Evolutionary conservation across 2,329 filamentous ascomycete species (phyloP).

Genomic region (Aspergillus proliferans): DNA sequence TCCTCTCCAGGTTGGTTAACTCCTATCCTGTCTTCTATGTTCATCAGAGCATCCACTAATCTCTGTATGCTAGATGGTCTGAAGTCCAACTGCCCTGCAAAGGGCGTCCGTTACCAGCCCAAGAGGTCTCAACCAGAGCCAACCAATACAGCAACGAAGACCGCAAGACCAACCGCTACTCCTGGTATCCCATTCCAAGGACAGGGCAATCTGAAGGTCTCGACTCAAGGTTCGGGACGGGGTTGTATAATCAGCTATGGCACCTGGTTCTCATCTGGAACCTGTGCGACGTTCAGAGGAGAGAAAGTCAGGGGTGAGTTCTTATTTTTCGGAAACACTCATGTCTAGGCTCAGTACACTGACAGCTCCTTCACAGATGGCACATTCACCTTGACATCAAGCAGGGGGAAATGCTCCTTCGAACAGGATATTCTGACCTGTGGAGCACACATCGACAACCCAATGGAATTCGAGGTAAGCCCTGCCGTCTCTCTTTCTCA

Average conservation of each 20-base stretch:
- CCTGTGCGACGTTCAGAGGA: slow-evolving; percentile 54
- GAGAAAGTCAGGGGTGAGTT: slow-evolving; percentile 25
- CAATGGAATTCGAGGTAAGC: slow-evolving; percentile 28
- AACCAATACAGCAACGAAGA: slow-evolving; percentile 29
- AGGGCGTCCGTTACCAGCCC: slow-evolving; percentile 59
- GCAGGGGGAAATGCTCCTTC: slow-evolving; percentile 56
- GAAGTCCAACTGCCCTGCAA: slow-evolving; percentile 57
- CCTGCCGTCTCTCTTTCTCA: background rate
- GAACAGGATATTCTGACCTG: slow-evolving; percentile 51
- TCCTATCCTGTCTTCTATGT: background rate
- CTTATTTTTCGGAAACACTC: background rate
- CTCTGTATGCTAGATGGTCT: slow-evolving; percentile 42
- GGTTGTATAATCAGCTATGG: slow-evolving; percentile 65
- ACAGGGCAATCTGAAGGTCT: slow-evolving; percentile 55
- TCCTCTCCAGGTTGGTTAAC: slow-evolving; percentile 28
- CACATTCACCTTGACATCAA: slow-evolving; percentile 51
- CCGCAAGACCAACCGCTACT: slow-evolving; percentile 22
- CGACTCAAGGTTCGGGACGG: slow-evolving; percentile 22
- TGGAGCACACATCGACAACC: slow-evolving; percentile 27
- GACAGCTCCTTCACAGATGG: slow-evolving; percentile 12
- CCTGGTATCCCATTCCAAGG: slow-evolving; percentile 47
- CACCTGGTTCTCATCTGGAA: slow-evolving; percentile 61
- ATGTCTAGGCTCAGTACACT: background rate
- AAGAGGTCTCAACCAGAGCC: slow-evolving; percentile 44
- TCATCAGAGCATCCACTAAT: background rate